Evolutionary conservation across 108 stramenopile genomes (phyloP).

Genomic region (Nitzschia sp.): DNA sequence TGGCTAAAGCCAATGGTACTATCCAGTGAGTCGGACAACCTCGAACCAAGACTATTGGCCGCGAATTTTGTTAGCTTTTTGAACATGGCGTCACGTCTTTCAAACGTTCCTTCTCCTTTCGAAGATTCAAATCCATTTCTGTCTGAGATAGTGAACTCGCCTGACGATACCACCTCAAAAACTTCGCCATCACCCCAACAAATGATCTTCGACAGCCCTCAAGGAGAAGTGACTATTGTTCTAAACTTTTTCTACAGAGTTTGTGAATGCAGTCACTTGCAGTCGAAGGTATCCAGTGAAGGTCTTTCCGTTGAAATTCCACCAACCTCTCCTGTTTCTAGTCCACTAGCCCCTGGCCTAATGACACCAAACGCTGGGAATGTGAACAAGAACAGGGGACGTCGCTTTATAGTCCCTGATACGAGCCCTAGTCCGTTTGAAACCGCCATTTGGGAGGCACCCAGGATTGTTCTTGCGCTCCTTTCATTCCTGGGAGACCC

Average conservation of each 20-base stretch:
- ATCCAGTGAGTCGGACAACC: constrained; percentile 15
- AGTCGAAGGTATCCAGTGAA: background rate
- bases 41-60: constrained; percentile 41
- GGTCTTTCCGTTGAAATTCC: background rate
- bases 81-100: constrained; percentile 40
- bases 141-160: constrained; percentile 38
- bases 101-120: constrained; percentile 52
- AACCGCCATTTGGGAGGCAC: constrained; percentile 52
- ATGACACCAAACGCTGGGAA: constrained; percentile 5
- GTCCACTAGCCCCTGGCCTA: background rate
- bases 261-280: background rate
- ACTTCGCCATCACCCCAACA: constrained; percentile 20
- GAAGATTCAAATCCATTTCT: constrained; percentile 54
- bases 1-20: constrained; percentile 28
- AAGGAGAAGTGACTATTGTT: constrained; percentile 16
- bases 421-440: constrained; percentile 77
- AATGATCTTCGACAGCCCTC: constrained; percentile 29
- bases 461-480: constrained; percentile 61
- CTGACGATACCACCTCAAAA: constrained; percentile 3
- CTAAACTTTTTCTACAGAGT: constrained; percentile 34
- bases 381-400: background rate
- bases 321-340: no score
- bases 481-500: constrained; percentile 81
- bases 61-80: constrained; percentile 71
- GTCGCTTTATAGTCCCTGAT: constrained; percentile 29